Evolutionary conservation across 164 flowering plant genomes (phyloP), one percentile per base, ranked within the genome.

Genomic region (Cinnamomum chago): DNA sequence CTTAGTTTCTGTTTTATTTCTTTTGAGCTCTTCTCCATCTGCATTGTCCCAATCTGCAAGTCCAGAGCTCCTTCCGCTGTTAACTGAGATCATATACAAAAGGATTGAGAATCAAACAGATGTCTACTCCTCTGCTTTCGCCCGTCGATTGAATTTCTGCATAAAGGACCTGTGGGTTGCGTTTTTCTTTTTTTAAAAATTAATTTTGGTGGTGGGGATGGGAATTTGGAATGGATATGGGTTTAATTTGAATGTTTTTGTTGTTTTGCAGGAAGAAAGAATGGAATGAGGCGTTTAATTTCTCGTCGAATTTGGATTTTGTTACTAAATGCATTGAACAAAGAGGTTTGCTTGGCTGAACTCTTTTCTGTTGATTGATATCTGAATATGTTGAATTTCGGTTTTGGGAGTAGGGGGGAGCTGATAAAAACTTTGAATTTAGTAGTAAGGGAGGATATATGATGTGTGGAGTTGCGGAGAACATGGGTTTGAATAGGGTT

Each of bases 271-370:
- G 99, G 68, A 78, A 90, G 60, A 81, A 78, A 7, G 99, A 95
- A 73, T 95, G 93, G 95, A 75, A 92, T 72, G 85, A 72, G 0
- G 92, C 98, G 22, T 95, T 95, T 80, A 86, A 93, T 84, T 95
- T 95, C 82, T 76, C 95, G 6, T 76, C 84, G 47, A 79, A 88
- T 73, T 47, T 82, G 55, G 65, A 70, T 2, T 90, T 90, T 70
- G 62, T 95, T 68, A 15, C 83, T 17, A 17, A 67, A 23, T 93
- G 99, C 72, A 60, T 87, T 65, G 68, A 72, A 73, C 83, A 75
- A 72, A 86, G 84, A 1, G 82, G 78, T 79, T 97, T 97, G 90
- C 76, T 3, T 72, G 17, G 28, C 15, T 28, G 11, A 27, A 22
- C n/a, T 30, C 60, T 18, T 55, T 55, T 55, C 60, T 20, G 17